Base-by-base conservation (phyloP, 2,329 filamentous ascomycete species). In the Ascochyta clinopodiicola region DNA sequence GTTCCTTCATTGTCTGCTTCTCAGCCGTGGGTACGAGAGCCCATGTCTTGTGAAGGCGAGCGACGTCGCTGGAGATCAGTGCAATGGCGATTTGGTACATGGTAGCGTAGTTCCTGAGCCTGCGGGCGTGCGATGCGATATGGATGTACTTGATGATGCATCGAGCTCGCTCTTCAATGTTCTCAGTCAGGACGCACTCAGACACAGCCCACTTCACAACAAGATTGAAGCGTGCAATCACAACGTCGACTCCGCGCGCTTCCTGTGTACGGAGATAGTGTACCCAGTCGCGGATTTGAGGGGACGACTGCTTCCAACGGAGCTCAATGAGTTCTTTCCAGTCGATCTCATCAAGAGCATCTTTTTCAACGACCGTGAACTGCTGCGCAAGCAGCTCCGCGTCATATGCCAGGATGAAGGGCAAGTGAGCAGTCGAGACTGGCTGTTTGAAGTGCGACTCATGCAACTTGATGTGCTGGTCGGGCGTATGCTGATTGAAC, bases 151-250 rank as follows among this genome's bases (percentile, higher is more conserved):
- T 94, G 74, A 90, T 87, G 60, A 95, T 86, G 71, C 88, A 91
- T 34, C 87, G 81, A 21, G 89, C 89, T 47, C 91, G 84, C 75
- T 95, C 91, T 57, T 88, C 85, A 10, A 88, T 76, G 51, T 87
- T 80, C 61, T 88, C 84, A 0, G 90, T 95, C 43, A 95, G 81
- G 8, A 95, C 84, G 61, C 90, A 85, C 73, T 94, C 89, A 1
- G 90, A 94, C 25, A 92, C 84, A 25, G 86, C 88, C 91, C 91
- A 95, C 73, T 94, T 94, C 58, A 93, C 90, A 79, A 94, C 90
- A 60, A 95, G 85, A 73, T 95, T 95, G 80, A 95, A 95, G 44
- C 91, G 88, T 8, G 91, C 89, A 72, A 94, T 90, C 43, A 93
- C 90, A 21, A 95, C 88, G 69, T 94, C 90, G 34, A 95, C 88